These are phyloP conservation scores for Tausonia pullulans DNA, from an alignment of 1,284 basidiomycete species.

Conservation along the genomic window DNA sequence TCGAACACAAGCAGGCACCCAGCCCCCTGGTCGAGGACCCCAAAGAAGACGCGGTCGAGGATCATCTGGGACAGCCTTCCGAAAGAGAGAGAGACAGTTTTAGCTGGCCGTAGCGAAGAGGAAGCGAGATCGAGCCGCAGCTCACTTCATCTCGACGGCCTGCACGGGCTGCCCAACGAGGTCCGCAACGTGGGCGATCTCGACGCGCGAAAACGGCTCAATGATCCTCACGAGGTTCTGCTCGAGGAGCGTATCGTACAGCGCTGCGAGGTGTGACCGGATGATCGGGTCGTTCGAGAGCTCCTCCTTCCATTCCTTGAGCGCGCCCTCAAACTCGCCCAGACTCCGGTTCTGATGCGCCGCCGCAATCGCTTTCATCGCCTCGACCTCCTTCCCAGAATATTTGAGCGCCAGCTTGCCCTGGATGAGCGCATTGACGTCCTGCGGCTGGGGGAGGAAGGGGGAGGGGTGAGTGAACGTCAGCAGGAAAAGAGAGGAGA, in stretches of 20 bases:
- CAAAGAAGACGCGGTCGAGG: conserved; percentile 84
- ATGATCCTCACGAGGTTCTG: conserved; percentile 90
- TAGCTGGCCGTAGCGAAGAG: not conserved
- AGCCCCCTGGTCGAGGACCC: conserved; percentile 87
- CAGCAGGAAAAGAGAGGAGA: too few relatives aligned
- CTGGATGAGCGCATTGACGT: conserved; percentile 71
- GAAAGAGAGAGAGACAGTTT: conserved; percentile 12
- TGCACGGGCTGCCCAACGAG: conserved; percentile 79
- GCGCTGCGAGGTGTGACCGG: conserved; percentile 76
- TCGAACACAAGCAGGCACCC: conserved; percentile 88
- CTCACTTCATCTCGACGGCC: conserved; percentile 88
- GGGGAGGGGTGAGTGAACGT: not conserved
- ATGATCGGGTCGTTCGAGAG: conserved; percentile 89
- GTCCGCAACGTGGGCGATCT: conserved; percentile 79
- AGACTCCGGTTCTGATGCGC: conserved; percentile 88
- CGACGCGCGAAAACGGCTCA: conserved; percentile 87
- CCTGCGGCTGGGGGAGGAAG: conserved; percentile 57
- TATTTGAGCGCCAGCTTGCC: conserved; percentile 84
- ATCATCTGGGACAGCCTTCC: conserved; percentile 91
- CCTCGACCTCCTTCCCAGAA: conserved; percentile 68
- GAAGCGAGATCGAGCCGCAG: conserved; percentile 13
- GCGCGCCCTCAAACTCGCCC: conserved; percentile 74
- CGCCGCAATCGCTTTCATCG: conserved; percentile 85
- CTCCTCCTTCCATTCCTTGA: conserved; percentile 80
- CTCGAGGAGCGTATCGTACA: conserved; percentile 91